Percentiles rank a stretch among this genome's conserved stretches.
Conservation (phyloP, 306 rosid genomes). For the Boehmeria nivea region DNA sequence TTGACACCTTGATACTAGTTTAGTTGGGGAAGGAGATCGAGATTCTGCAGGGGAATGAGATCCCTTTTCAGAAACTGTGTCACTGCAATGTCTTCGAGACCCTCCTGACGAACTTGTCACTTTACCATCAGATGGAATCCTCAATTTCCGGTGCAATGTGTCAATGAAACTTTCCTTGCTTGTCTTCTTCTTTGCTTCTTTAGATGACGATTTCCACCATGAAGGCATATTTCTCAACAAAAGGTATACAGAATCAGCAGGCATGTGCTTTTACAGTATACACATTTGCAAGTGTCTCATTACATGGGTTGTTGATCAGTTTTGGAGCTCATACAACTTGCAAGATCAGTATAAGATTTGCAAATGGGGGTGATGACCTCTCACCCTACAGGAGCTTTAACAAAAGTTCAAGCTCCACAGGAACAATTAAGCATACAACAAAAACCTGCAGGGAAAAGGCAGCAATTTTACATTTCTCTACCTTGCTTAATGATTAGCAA, state of each 20-base stretch:
- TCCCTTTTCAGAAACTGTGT: conserved; percentile 80
- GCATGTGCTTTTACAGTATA: conserved; percentile 19
- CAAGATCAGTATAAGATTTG: background rate
- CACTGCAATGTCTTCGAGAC: conserved; percentile 57
- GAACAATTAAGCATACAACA: conserved; percentile 3
- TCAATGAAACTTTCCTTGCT: conserved; percentile 78
- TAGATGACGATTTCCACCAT: conserved; percentile 91
- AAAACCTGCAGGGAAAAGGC: conserved; percentile 35
- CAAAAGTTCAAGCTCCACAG: background rate
- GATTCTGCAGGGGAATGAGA: conserved; percentile 65
- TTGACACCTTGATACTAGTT: conserved; percentile 79
- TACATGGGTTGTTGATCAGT: conserved; percentile 14
- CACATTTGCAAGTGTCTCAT: conserved; percentile 30
- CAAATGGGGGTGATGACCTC: no score
- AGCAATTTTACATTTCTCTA: no score
- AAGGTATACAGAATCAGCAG: conserved; percentile 15
- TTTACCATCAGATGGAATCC: conserved; percentile 67
- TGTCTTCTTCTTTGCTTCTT: conserved; percentile 79
- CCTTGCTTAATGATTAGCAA: no score
- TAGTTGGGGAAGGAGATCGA: conserved; percentile 91
- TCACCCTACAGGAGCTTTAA: no score
- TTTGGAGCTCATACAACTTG: conserved; percentile 8
- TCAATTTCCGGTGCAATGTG: conserved; percentile 63
- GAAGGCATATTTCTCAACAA: conserved; percentile 59
- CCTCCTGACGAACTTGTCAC: conserved; percentile 48